Evolutionary conservation across 768 basidiomycete genomes (phyloP).

Genomic region (Pleurotus platypus): DNA sequence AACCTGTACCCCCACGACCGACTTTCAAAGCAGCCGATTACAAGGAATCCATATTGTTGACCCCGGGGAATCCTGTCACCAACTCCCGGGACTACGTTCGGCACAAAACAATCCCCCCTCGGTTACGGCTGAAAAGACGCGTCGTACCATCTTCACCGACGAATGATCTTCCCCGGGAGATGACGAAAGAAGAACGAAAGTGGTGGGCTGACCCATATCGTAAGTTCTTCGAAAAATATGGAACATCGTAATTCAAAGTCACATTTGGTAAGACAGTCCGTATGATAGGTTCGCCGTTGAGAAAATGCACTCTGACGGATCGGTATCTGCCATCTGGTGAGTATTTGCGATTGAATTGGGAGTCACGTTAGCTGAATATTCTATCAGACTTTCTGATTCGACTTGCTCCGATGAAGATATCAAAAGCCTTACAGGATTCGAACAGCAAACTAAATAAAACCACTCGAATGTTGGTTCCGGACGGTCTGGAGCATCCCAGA

Average conservation of each 20-base stretch:
- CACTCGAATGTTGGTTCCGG: slow-evolving; percentile 32
- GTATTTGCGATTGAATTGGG: slow-evolving; percentile 8
- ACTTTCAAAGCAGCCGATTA: slow-evolving; percentile 45
- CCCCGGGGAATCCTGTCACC: slow-evolving; percentile 51
- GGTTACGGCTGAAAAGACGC: slow-evolving; percentile 27
- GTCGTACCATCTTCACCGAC: slow-evolving; percentile 13
- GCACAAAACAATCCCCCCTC: slow-evolving; percentile 59
- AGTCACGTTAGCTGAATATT: background rate
- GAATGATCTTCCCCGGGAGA: slow-evolving; percentile 43
- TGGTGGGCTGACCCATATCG: slow-evolving; percentile 81
- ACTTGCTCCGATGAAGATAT: slow-evolving; percentile 44
- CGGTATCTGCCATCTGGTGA: slow-evolving; percentile 57
- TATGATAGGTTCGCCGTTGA: slow-evolving; percentile 66
- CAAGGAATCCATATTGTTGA: slow-evolving; percentile 60
- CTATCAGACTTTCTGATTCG: slow-evolving; percentile 64
- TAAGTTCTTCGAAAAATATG: slow-evolving; percentile 30
- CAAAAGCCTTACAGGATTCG: slow-evolving; percentile 16
- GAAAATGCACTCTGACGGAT: slow-evolving; percentile 48
- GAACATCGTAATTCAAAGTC: background rate
- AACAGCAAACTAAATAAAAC: slow-evolving; percentile 8
- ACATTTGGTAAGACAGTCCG: slow-evolving; percentile 42
- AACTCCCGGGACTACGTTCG: slow-evolving; percentile 41
- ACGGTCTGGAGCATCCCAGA: slow-evolving; percentile 65
- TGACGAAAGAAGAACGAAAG: slow-evolving; percentile 57
- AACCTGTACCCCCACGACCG: slow-evolving; percentile 28